Evolutionary conservation across 2,329 filamentous ascomycete genomes (phyloP), one percentile per base, ranked within the genome.

Genomic region (Penicillium sp.): DNA sequence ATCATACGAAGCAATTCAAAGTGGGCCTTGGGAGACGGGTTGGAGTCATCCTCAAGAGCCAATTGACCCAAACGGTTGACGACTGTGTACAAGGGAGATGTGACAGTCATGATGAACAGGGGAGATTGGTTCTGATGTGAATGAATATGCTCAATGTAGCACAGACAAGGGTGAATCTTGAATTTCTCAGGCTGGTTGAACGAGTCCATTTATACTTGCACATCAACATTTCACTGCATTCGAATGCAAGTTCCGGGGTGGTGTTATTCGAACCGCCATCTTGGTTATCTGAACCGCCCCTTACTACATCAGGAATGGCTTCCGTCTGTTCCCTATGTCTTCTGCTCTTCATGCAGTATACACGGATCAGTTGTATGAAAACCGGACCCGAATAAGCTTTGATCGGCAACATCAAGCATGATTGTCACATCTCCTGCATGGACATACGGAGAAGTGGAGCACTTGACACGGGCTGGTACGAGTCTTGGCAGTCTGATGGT

Each of bases 1-100:
- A 68, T 60, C 27, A 64, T 54, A 7, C 52, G 55, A 15, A 68
- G 52, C 12, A 69, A 50, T 28, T 62, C 60, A 10, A 60, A 60
- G 42, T 66, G 66, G 15, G 56, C 49, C 40, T 58, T 44, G 10
- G 59, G 42, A 4, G 60, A 61, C 3, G 54, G 54, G 3, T 47
- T 52, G 2, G 50, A 41, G n/a, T 43, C 46, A 15, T 65, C 57
- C 33, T 59, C 44, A 38, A 57, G 10, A 4, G 51, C 55, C 20
- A 58, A 39, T 23, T 55, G 49, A 15, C 55, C 41, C 2, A 61
- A 39, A 9, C 47, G 58, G 15, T 50, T 45, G 37, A 54, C 31
- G 35, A 59, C 47, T 27, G 48, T 32, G n/a, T 51, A 32, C 4
- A 57, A 31, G 20, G 57, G 52, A 1, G 48, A 52, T 10, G 28